phyloP scores from a whole-genome alignment of 1,284 basidiomycete genomes.

The Mycena sp. region DNA sequence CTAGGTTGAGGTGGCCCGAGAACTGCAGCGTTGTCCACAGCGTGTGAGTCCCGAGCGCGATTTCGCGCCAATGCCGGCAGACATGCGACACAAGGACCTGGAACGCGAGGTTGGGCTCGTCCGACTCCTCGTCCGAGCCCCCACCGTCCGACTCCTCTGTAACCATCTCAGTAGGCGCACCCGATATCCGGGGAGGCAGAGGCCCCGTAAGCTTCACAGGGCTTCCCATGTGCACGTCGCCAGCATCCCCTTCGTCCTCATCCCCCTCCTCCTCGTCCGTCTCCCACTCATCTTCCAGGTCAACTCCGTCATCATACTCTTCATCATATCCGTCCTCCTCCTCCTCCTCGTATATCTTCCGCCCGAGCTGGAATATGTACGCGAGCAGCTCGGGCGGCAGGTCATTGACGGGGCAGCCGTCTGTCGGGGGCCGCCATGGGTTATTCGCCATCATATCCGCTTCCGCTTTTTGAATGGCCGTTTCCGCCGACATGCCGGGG shows the following conservation, averaged over 20 bases:
- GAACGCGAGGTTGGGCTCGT: constrained; percentile 44
- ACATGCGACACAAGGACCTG: constrained; percentile 56
- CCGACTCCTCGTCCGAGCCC: constrained; percentile 36
- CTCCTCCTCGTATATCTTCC: constrained; percentile 46
- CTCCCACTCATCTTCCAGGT: constrained; percentile 34
- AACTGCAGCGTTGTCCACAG: constrained; percentile 43
- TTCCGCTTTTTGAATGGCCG: constrained; percentile 18
- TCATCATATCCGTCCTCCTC: constrained; percentile 43
- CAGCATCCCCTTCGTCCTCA: constrained; percentile 39
- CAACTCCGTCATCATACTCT: constrained; percentile 32
- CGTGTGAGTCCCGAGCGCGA: constrained; percentile 42
- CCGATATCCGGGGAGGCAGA: neutral
- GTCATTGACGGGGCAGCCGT: constrained; percentile 61
- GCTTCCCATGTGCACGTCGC: constrained; percentile 27
- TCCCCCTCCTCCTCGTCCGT: constrained; percentile 34
- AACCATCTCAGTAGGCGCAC: constrained; percentile 12
- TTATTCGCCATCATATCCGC: constrained; percentile 50
- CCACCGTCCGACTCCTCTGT: constrained; percentile 12
- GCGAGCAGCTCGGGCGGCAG: constrained; percentile 68
- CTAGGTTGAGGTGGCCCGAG: constrained; percentile 39
- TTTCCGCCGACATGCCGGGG: constrained; percentile 12
- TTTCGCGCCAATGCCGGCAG: constrained; percentile 46
- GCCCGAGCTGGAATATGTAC: constrained; percentile 64
- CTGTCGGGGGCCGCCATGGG: constrained; percentile 55
- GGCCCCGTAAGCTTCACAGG: constrained; percentile 13